Evolutionary conservation across 78 protist genomes (phyloP), one percentile per base, ranked within the genome.

Genomic region (Speleostelium caveatum): DNA sequence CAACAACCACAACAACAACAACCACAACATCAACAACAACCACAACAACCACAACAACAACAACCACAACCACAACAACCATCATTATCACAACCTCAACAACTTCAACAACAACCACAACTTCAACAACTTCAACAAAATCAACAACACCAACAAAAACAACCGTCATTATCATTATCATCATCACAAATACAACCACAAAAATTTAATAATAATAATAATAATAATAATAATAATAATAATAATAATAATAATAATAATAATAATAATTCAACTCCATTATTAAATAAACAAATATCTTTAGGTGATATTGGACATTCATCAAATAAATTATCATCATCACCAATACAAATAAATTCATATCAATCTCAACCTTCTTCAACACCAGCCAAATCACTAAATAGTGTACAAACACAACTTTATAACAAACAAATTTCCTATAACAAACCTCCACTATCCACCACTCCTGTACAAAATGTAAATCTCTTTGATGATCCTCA

Each of bases 91-190:
- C 53, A 45, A 45, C 10, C 53, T 45, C 6, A 45, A 14, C 53
- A 45, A 45, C n/a, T n/a, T n/a, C n/a, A n/a, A n/a, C n/a, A n/a
- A n/a, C 6, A 45, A 10, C 42, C 32, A 68, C 38, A 68, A 68
- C 3, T 36, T 24, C 60, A 41, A 41, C 17, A 45, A 6, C 53
- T 14, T 45, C 36, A 26, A 10, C 68, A 58, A 58, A 58, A 61
- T 26, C 83, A 8, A 61, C 83, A 74, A 38, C 83, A 36, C 14
- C 83, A 30, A 62, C 69, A 62, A 62, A 3, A 62, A 32, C 69
- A 62, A n/a, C n/a, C n/a, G n/a, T 45, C 53, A 45, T 45, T 45
- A 6, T 45, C 53, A 45, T 10, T 10, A 45, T 6, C 10, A 14
- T 14, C 53, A 45, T 45, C 53, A 62, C 32, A 62, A 32, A 22